Evolutionary conservation across 306 rosid species (phyloP), one percentile per base, ranked within the genome.

Genomic region (Citrullus amarus): DNA sequence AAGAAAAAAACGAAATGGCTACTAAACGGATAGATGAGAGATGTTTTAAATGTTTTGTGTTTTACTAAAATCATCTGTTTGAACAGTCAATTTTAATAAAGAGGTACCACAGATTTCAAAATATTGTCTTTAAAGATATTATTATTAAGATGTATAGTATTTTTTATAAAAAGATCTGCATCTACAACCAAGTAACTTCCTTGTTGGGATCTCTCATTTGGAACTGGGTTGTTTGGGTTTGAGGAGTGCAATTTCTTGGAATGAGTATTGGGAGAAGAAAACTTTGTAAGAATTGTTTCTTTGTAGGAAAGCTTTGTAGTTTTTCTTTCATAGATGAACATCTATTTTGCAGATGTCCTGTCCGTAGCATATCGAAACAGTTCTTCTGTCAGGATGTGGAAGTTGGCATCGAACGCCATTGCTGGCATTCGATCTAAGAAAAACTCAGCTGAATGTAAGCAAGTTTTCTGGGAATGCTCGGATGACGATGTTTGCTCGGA

Each of bases 401-500:
- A 81, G 68, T 88, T 94, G 67, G 95, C 95, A 60, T 88, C 96
- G 50, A 86, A 86, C 80, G 88, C 91, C 79, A 67, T 93, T 72
- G 78, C 90, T 22, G 86, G 89, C 87, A 74, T 89, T 85, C 86
- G 91, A 85, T 81, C 63, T 83, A 92, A 79, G 90, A 87, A 91
- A 84, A 86, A 78, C 90, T 82, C 83, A 5, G 68, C 63, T 34
- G 86, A 80, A 82, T 77, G 83, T 1, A 84, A 88, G 78, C 80
- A 81, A 79, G 71, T 85, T 81, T 86, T 71, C 77, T 83, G 88
- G 67, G 97, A 90, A 55, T 88, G 91, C 83, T 89, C 97, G 3
- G 98, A 94, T 41, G 97, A 94, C 75, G 98, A 94, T 71, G 89
- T 83, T 32, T 88, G 92, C 73, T 92, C 97, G 4, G 88, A 92